These are phyloP conservation scores for Chlamydomonas incerta DNA, from an alignment of 139 green algal species.

Conservation along the genomic window DNA sequence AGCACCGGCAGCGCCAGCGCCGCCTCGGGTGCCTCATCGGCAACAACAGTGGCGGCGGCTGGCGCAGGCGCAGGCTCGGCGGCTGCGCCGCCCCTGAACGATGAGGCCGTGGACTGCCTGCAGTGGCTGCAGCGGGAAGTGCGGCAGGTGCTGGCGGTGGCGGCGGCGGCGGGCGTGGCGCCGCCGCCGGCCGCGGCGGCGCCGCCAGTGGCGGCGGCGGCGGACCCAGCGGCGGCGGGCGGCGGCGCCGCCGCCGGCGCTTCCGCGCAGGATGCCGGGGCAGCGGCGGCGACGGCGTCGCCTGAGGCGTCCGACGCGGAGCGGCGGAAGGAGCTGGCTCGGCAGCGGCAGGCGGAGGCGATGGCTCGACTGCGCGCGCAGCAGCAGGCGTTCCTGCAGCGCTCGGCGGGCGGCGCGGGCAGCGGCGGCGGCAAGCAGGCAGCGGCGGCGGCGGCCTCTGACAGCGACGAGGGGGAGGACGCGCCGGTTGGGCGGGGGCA, in stretches of 20 bases:
- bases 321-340: neutral
- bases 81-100: neutral
- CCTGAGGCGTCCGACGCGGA: slow-evolving; percentile 1
- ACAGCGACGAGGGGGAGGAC: neutral
- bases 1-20: too few relatives aligned
- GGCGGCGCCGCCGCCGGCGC: too few relatives aligned
- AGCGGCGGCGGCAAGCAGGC: neutral
- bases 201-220: too few relatives aligned
- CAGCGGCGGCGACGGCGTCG: neutral
- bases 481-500: neutral
- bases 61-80: neutral
- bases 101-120: slow-evolving; percentile 12
- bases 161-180: neutral
- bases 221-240: neutral
- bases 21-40: too few relatives aligned
- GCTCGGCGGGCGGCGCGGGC: neutral
- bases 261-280: neutral
- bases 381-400: slow-evolving; percentile 36
- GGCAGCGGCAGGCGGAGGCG: slow-evolving; percentile 18
- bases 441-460: too few relatives aligned
- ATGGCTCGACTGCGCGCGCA: slow-evolving; percentile 26
- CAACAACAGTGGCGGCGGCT: neutral
- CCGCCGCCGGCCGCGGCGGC: neutral
- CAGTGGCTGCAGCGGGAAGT: neutral
- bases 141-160: neutral